Evolutionary conservation across 1,284 basidiomycete genomes (phyloP), one percentile per base, ranked within the genome.

Genomic region (Ustilago esculenta): DNA sequence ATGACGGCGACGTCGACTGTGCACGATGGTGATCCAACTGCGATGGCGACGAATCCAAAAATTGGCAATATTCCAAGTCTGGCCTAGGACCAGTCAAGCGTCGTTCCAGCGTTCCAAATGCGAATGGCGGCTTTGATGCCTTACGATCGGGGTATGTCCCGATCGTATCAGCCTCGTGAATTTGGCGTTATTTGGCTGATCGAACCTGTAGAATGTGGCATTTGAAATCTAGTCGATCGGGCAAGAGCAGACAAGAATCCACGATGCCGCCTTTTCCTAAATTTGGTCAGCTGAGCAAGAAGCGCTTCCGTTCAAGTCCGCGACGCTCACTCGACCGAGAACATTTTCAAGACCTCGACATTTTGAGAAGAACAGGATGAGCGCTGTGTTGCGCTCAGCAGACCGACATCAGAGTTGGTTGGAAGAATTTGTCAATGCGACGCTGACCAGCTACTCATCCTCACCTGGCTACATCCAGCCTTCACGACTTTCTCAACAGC

Each of bases 21-120:
- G 43, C 18, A 36, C 29, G 35, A 25, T 25, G 54, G 25, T 24
- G 46, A 30, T 25, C n/a, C 4, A 30, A 21, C 33, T 45, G 51
- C 46, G 60, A 64, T 64, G 60, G 54, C 60, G 60, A 64, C 36
- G 53, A 54, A 14, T 50, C 60, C 45, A 52, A 63, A 51, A 51
- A 42, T 55, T 63, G 52, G 47, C 42, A 40, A 52, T 56, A 56
- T 64, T 56, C 51, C 50, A 53, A 43, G 32, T n/a, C n/a, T n/a
- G n/a, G n/a, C n/a, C n/a, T n/a, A n/a, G n/a, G n/a, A n/a, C n/a
- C n/a, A n/a, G n/a, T n/a, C n/a, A n/a, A n/a, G n/a, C n/a, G n/a
- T n/a, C n/a, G n/a, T n/a, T n/a, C n/a, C n/a, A n/a, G n/a, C n/a
- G n/a, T n/a, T n/a, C n/a, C n/a, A n/a, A n/a, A n/a, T n/a, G n/a